phyloP scores from a whole-genome alignment of 2,329 filamentous ascomycete genomes.

The Colletotrichum neosansevieriae region DNA sequence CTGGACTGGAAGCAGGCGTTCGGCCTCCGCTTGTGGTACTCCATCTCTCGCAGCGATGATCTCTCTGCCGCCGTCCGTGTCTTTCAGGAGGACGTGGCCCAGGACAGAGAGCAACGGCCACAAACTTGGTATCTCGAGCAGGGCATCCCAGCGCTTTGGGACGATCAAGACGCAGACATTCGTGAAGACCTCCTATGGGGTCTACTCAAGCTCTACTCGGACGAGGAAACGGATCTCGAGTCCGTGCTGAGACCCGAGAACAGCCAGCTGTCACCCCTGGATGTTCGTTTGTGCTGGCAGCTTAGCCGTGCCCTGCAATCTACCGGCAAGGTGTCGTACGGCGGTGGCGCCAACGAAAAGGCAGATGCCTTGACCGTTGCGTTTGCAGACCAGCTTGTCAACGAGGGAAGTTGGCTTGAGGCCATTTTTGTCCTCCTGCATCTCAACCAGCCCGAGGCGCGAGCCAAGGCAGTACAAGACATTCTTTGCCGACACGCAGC shows the following conservation, averaged over 20 bases:
- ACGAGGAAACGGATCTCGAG: constrained; percentile 70
- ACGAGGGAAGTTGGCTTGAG: constrained; percentile 74
- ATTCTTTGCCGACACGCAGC: constrained; percentile 80
- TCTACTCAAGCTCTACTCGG: constrained; percentile 83
- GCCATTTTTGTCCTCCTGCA: constrained; percentile 84
- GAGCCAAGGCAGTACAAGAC: constrained; percentile 77
- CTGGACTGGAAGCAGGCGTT: constrained; percentile 96
- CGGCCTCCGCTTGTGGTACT: constrained; percentile 91
- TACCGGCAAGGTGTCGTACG: constrained; percentile 64
- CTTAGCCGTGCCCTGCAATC: constrained; percentile 75
- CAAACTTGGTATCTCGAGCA: constrained; percentile 77
- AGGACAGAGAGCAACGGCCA: constrained; percentile 79
- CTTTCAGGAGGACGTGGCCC: constrained; percentile 79
- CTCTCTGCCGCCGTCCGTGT: constrained; percentile 78
- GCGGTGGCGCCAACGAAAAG: constrained; percentile 67
- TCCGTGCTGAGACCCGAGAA: constrained; percentile 82
- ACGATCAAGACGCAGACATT: constrained; percentile 67
- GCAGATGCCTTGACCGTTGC: constrained; percentile 75
- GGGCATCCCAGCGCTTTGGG: constrained; percentile 68
- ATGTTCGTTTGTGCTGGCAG: constrained; percentile 86
- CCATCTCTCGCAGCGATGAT: constrained; percentile 74
- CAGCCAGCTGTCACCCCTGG: constrained; percentile 79
- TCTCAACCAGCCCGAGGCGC: constrained; percentile 72
- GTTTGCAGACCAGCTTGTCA: constrained; percentile 74
- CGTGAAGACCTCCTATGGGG: constrained; percentile 89